Base-by-base conservation (phyloP, 2,329 filamentous ascomycete genomes). In the Colletotrichum tamarilloi region DNA sequence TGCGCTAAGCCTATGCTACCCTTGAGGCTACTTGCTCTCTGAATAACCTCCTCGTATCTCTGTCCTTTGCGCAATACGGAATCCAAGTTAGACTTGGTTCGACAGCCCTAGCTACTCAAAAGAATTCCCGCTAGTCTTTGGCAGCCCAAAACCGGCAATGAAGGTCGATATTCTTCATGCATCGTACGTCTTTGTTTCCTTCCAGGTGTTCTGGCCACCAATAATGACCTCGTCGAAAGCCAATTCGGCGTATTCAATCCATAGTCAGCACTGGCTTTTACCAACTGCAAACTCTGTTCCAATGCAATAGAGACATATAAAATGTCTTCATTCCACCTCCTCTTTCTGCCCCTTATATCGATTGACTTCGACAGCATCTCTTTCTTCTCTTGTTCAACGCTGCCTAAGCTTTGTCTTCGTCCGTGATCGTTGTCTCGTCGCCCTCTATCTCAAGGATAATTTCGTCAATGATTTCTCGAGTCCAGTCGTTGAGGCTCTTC, bases 391-490 rank as follows among this genome's bases (percentile, higher is more conserved):
- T 9, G 60, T 16, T 53, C 30, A 8, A 19, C n/a, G 3, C 19
- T 19, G 24, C 32, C 42, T 49, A 49, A 42, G 38, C 42, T n/a
- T 24, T 12, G 22, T 35, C 12, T 52, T 56, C 32, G 35, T 32
- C 46, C 42, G 42, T 4, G 9, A 22, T 28, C 19, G 30, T 16
- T 7, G 9, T n/a, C 22, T 16, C n/a, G 22, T 56, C 14, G 19
- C 53, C 62, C 30, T 63, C 42, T 26, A 24, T 49, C 11, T 65
- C 11, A 8, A 65, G 49, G n/a, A 32, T 26, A 30, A 65, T 65
- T 38, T 56, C 62, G 9, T 53, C 30, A 16, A 65, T 56, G 26
- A 65, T 38, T 22, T 65, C 52, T 22, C 62, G 62, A 16, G 62
- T 65, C 49, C 46, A 65, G 19, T 24, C 52, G 30, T 49, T 24